A percentile compares a stretch with the other conserved stretches of the same genome.
phyloP scores from a whole-genome alignment of 148 eudicot genomes.

The Tetragonia tetragonoides region DNA sequence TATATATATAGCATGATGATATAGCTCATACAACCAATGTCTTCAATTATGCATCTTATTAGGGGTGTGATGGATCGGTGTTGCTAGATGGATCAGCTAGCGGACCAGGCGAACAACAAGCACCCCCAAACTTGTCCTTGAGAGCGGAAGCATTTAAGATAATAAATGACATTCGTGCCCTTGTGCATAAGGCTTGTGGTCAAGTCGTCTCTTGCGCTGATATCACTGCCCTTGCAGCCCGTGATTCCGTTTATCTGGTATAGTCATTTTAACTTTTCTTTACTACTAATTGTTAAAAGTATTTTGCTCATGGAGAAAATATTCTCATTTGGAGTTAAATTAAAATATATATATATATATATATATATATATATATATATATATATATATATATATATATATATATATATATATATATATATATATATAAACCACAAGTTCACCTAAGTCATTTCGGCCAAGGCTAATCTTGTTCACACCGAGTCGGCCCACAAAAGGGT shows the following conservation, averaged over 20 bases:
- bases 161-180: slow-evolving; percentile 60
- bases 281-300: not conserved
- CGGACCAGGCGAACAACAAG: slow-evolving; percentile 63
- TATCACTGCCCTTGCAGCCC: slow-evolving; percentile 62
- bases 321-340: too few species aligned
- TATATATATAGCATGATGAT: too few species aligned
- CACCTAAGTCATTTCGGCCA: too few species aligned
- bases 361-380: too few species aligned
- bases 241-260: slow-evolving; percentile 65
- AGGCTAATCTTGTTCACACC: too few species aligned
- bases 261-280: not conserved
- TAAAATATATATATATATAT: too few species aligned
- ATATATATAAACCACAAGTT: too few species aligned
- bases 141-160: slow-evolving; percentile 53
- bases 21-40: too few species aligned
- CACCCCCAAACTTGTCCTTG: slow-evolving; percentile 59
- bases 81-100: slow-evolving; percentile 58
- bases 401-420: too few species aligned
- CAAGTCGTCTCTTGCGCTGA: slow-evolving; percentile 65
- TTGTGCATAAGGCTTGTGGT: slow-evolving; percentile 51
- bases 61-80: slow-evolving; percentile 85
- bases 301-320: not conserved
- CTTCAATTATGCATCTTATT: too few species aligned
- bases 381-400: too few species aligned
- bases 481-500: too few species aligned